Conservation (phyloP, 1,284 basidiomycete species). For the Grifola frondosa region DNA sequence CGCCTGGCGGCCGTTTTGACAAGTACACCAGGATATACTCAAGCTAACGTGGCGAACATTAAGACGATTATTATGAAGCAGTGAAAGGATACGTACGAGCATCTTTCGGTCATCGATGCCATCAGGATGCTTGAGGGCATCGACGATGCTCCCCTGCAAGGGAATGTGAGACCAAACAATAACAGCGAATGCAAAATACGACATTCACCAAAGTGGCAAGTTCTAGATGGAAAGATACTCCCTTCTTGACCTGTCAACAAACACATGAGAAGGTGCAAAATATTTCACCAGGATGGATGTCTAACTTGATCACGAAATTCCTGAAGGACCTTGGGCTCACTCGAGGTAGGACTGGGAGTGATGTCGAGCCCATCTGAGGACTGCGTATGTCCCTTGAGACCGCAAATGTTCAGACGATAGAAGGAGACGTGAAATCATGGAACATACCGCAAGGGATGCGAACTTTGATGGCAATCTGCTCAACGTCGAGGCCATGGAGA, state of each 20-base stretch:
- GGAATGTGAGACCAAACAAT: not conserved
- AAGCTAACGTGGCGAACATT: slow-evolving; percentile 43
- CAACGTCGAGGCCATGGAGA: not conserved
- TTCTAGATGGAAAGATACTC: slow-evolving; percentile 36
- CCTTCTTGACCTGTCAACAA: slow-evolving; percentile 46
- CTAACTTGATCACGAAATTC: slow-evolving; percentile 47
- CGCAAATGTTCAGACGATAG: not conserved
- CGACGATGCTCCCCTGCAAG: slow-evolving; percentile 36
- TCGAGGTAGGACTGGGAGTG: slow-evolving; percentile 12
- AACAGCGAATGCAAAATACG: not conserved
- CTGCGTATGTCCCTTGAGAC: slow-evolving; percentile 2
- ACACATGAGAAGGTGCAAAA: too few species aligned
- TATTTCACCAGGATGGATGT: slow-evolving; percentile 5
- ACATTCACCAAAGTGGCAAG: slow-evolving; percentile 41
- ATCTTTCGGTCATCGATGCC: slow-evolving; percentile 70
- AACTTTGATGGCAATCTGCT: slow-evolving; percentile 6
- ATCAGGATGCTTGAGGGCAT: slow-evolving; percentile 55
- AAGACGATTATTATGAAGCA: slow-evolving; percentile 26
- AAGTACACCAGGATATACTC: slow-evolving; percentile 71
- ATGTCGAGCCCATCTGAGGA: not conserved
- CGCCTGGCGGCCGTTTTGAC: slow-evolving; percentile 52
- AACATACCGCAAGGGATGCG: slow-evolving; percentile 2
- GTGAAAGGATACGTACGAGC: slow-evolving; percentile 38
- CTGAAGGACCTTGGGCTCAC: slow-evolving; percentile 41
- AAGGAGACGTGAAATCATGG: too few species aligned